Evolutionary conservation across 345 rosid genomes (phyloP).

Genomic region (Lumnitzera racemosa): DNA sequence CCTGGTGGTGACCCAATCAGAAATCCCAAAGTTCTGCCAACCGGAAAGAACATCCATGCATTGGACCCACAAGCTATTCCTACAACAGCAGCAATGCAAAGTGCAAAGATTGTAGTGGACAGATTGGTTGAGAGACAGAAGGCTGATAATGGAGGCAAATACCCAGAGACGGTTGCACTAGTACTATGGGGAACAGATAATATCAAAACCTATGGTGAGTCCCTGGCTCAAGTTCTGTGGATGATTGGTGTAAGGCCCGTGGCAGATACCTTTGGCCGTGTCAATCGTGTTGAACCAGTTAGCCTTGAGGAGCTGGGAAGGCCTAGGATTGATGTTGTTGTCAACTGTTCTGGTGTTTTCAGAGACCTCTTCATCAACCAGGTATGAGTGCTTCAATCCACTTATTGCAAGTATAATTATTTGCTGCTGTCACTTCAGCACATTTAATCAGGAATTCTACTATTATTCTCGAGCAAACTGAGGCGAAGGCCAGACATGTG

Average conservation of each 20-base stretch:
- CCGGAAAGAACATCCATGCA: conserved; percentile 98
- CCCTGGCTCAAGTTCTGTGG: conserved; percentile 94
- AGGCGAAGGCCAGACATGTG: too few species aligned
- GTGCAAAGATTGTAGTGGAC: conserved; percentile 88
- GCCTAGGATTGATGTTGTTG: conserved; percentile 96
- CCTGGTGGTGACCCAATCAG: conserved; percentile 99
- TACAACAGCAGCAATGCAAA: conserved; percentile 93
- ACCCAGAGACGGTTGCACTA: conserved; percentile 92
- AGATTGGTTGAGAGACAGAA: conserved; percentile 88
- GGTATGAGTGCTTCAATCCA: conserved; percentile 27
- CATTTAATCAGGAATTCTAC: too few species aligned
- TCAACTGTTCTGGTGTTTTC: conserved; percentile 98
- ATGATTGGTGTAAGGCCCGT: conserved; percentile 93
- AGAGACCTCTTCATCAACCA: conserved; percentile 96
- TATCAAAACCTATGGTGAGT: conserved; percentile 96
- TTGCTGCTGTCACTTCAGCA: neutral
- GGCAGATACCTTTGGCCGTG: conserved; percentile 88
- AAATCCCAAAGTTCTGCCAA: conserved; percentile 95
- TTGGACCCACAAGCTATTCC: conserved; percentile 98
- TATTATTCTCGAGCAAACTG: too few species aligned
- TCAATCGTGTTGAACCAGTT: conserved; percentile 83
- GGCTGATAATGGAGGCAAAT: conserved; percentile 77
- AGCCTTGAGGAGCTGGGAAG: conserved; percentile 96
- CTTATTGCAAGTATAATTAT: neutral
- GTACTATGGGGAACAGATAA: conserved; percentile 99